Evolutionary conservation across 805 yeast species (phyloP).

Genomic region (Aciculoconidium aculeatum): DNA sequence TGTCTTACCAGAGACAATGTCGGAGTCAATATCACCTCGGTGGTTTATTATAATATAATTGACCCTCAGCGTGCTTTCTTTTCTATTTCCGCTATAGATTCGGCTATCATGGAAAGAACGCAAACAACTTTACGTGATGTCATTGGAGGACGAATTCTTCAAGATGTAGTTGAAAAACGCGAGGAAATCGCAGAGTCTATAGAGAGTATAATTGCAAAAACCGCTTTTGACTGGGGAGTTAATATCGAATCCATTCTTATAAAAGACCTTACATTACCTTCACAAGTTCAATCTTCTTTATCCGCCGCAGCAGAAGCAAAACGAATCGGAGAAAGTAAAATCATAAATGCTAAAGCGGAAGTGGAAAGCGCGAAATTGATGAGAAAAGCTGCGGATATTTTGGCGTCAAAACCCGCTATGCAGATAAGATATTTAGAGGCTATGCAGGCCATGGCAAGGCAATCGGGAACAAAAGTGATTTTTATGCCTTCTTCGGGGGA

Average conservation of each 20-base stretch:
- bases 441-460: constrained; percentile 66
- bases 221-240: constrained; percentile 69
- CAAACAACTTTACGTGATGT: constrained; percentile 72
- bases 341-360: constrained; percentile 69
- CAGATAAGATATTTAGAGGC: constrained; percentile 75
- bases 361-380: constrained; percentile 69
- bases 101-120: constrained; percentile 59
- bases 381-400: constrained; percentile 74
- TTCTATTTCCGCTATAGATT: constrained; percentile 47
- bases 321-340: constrained; percentile 71
- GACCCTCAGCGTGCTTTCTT: constrained; percentile 65
- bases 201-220: constrained; percentile 52
- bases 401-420: constrained; percentile 71
- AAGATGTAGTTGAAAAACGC: constrained; percentile 67
- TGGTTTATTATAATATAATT: constrained; percentile 58
- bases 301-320: constrained; percentile 73
- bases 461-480: constrained; percentile 60
- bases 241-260: constrained; percentile 60
- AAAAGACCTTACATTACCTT: constrained; percentile 56
- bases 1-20: constrained; percentile 73
- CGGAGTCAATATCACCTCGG: constrained; percentile 55
- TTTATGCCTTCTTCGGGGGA: constrained; percentile 58
- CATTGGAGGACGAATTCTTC: constrained; percentile 57
- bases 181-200: constrained; percentile 66
- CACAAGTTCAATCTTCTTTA: constrained; percentile 51